Percentiles rank a stretch among this genome's conserved stretches.
phyloP scores from a whole-genome alignment of 1,284 basidiomycete genomes.

The Microbotryum saponariae region DNA sequence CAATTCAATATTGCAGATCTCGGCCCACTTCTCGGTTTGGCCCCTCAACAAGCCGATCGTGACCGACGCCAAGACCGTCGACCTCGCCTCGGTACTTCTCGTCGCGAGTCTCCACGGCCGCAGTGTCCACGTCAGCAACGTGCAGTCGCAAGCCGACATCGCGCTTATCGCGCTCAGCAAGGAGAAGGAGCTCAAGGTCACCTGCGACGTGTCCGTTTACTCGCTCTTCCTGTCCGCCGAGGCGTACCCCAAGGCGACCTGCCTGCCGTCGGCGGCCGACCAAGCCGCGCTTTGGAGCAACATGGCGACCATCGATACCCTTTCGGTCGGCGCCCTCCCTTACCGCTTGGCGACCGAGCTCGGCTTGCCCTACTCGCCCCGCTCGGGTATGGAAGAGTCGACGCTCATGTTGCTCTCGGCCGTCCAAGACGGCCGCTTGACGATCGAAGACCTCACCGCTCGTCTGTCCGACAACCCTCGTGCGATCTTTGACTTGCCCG shows the following conservation, averaged over 20 bases:
- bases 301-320: constrained; percentile 76
- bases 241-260: constrained; percentile 58
- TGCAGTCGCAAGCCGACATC: constrained; percentile 79
- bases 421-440: constrained; percentile 69
- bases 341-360: constrained; percentile 66
- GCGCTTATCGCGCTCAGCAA: constrained; percentile 89
- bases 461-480: constrained; percentile 87
- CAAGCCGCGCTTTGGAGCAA: constrained; percentile 83
- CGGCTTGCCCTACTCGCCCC: constrained; percentile 57
- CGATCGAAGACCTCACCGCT: constrained; percentile 69
- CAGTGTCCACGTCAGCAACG: constrained; percentile 88
- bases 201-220: constrained; percentile 91
- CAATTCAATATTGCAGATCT: constrained; percentile 1
- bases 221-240: constrained; percentile 81
- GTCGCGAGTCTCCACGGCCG: constrained; percentile 86
- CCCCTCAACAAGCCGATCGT: constrained; percentile 84
- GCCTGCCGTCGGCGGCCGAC: constrained; percentile 68
- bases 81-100: constrained; percentile 86
- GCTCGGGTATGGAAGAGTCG: constrained; percentile 79
- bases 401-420: constrained; percentile 82
- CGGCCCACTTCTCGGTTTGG: constrained; percentile 57
- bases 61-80: constrained; percentile 84
- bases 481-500: constrained; percentile 77
- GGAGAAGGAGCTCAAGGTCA: constrained; percentile 85
- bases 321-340: constrained; percentile 80